phyloP scores from a whole-genome alignment of 306 rosid genomes.

The Cucumis melo region DNA sequence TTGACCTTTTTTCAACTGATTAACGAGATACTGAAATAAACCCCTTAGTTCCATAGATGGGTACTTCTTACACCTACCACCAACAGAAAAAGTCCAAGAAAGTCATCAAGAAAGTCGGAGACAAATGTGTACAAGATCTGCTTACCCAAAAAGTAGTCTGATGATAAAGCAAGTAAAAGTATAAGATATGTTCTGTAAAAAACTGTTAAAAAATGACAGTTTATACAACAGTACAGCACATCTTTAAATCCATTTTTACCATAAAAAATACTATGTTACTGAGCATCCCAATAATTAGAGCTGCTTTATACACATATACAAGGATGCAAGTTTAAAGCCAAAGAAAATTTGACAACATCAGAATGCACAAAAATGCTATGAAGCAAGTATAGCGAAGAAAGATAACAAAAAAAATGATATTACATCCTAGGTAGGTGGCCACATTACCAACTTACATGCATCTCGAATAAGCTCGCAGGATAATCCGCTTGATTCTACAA shows the following conservation, averaged over 20 bases:
- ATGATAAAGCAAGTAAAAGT: neutral
- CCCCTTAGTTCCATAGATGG: constrained; percentile 99
- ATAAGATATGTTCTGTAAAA: neutral
- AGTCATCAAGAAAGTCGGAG: neutral
- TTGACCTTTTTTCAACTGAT: constrained; percentile 84
- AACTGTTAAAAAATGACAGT: neutral
- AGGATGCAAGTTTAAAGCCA: neutral
- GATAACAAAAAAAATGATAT: neutral
- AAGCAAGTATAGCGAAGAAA: neutral
- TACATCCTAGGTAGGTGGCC: no score
- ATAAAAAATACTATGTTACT: neutral
- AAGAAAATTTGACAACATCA: neutral
- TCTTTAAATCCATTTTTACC: neutral
- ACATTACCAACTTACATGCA: no score
- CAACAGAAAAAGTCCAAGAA: neutral
- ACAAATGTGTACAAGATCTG: neutral
- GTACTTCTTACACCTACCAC: constrained; percentile 80
- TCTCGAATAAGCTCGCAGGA: no score
- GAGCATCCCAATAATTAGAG: neutral
- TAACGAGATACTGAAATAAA: constrained; percentile 95
- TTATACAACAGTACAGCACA: neutral
- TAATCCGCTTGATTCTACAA: no score
- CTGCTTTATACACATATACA: neutral
- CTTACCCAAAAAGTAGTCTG: neutral
- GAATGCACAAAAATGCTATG: neutral